Percentiles rank a stretch among this genome's conserved stretches.
Conservation (phyloP, 306 rosid species). For the Abrus pulchellus region DNA sequence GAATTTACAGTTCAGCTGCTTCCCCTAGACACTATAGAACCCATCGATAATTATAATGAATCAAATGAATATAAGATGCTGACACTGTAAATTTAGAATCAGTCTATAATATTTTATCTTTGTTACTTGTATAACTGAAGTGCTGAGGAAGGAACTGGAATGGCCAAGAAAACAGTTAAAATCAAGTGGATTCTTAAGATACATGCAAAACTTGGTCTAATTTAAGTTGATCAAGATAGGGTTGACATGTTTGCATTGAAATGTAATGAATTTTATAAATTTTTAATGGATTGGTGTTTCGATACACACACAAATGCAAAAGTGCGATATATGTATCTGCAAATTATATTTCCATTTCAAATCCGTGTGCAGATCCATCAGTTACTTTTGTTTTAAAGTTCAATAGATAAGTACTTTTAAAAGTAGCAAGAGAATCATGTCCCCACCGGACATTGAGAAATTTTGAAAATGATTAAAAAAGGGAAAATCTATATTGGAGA, state of each 20-base stretch:
- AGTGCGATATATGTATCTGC: neutral
- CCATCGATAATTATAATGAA: neutral
- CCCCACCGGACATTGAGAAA: neutral
- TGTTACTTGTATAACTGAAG: neutral
- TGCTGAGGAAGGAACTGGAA: neutral
- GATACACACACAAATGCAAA: neutral
- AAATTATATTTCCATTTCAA: neutral
- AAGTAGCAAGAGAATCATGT: neutral
- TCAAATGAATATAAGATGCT: neutral
- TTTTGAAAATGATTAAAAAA: neutral
- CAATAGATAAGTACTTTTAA: neutral
- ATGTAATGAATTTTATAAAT: neutral
- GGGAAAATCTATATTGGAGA: neutral
- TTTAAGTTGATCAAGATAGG: neutral
- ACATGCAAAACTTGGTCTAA: neutral
- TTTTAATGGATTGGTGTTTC: neutral
- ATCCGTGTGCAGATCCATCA: neutral
- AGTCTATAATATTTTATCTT: neutral
- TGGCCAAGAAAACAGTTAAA: neutral
- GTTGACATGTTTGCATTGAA: neutral
- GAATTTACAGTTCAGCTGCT: neutral
- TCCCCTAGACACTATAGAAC: neutral
- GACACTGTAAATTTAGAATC: neutral
- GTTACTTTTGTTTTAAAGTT: neutral
- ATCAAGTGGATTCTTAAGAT: neutral